These are phyloP conservation scores for Gaultheria prostrata DNA, from an alignment of 148 eudicot species.

Conservation along the genomic window DNA sequence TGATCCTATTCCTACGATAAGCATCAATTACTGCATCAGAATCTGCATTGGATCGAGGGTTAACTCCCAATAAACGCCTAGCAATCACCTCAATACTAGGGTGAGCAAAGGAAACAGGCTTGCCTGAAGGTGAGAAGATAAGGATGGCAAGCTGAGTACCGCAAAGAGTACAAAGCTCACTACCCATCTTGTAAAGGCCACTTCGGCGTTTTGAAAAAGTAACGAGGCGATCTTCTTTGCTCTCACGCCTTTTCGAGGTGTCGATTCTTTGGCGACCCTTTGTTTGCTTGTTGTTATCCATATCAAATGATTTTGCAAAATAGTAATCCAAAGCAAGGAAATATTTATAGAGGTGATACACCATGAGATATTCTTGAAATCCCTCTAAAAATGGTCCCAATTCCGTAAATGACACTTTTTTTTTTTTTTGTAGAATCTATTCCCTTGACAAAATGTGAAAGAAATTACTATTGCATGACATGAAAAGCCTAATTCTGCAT, in stretches of 20 bases:
- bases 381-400: background rate
- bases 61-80: background rate
- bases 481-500: background rate
- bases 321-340: background rate
- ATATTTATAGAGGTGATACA: background rate
- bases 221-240: conserved; percentile 27
- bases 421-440: background rate
- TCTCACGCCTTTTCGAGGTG: conserved; percentile 21
- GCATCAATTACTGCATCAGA: background rate
- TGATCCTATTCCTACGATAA: background rate
- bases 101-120: too few species aligned
- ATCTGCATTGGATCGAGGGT: background rate
- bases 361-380: background rate
- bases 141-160: conserved; percentile 22
- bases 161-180: conserved; percentile 27
- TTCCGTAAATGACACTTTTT: too few species aligned
- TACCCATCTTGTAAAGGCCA: conserved; percentile 36
- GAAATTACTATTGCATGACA: background rate
- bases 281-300: conserved; percentile 18
- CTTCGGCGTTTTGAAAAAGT: conserved; percentile 37
- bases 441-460: background rate
- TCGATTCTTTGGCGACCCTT: conserved; percentile 22
- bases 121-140: conserved; percentile 32
- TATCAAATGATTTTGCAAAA: too few species aligned
- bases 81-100: too few species aligned